Conservation (phyloP, 306 rosid species). For the Prinsepia uniflora region DNA sequence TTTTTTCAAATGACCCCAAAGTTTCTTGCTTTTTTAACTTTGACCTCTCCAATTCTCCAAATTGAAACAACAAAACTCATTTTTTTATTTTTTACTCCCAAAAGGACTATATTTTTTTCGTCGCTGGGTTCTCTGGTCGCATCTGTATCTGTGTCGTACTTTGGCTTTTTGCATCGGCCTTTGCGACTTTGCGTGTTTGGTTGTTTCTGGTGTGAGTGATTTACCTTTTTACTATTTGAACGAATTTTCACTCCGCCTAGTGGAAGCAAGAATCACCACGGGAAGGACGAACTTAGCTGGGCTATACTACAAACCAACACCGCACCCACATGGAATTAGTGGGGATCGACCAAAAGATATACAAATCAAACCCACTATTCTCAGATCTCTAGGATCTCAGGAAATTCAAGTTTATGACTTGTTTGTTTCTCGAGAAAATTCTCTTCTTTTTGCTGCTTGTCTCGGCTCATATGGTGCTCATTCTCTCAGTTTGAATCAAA, state of each 20-base stretch:
- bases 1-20: not conserved
- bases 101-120: slow-evolving; percentile 9
- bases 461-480: slow-evolving; percentile 30
- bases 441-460: slow-evolving; percentile 33
- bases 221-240: slow-evolving; percentile 21
- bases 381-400: slow-evolving; percentile 87
- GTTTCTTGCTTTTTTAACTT: not conserved
- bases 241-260: slow-evolving; percentile 1
- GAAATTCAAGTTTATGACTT: slow-evolving; percentile 26
- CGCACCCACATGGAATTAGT: slow-evolving; percentile 43
- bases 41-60: not conserved
- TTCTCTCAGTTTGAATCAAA: slow-evolving; percentile 42
- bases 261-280: slow-evolving; percentile 32
- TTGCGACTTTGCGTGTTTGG: slow-evolving; percentile 47
- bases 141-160: slow-evolving; percentile 55
- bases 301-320: slow-evolving; percentile 21
- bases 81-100: not conserved
- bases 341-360: slow-evolving; percentile 40
- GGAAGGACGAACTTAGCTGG: slow-evolving; percentile 27
- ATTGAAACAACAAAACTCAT: too few species aligned
- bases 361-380: slow-evolving; percentile 37
- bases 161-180: slow-evolving; percentile 59
- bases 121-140: slow-evolving; percentile 33
- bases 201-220: slow-evolving; percentile 41
- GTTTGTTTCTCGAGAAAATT: slow-evolving; percentile 44